Percentiles rank a stretch among this genome's conserved stretches.
phyloP scores from a whole-genome alignment of 306 rosid genomes.

The Canavalia gladiata region DNA sequence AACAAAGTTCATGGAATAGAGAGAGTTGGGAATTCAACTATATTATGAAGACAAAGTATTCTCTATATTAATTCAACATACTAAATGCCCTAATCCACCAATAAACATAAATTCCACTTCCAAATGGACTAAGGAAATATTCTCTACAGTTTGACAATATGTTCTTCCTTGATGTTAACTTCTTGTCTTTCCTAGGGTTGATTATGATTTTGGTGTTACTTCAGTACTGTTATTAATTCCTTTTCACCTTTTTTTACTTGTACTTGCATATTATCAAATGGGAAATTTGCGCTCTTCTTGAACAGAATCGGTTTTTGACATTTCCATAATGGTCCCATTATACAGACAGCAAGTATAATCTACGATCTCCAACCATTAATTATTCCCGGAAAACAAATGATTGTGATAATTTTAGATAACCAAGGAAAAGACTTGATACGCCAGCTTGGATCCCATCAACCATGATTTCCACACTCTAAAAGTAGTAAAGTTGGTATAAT shows the following conservation, averaged over 20 bases:
- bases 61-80: slow-evolving; percentile 20
- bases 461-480: slow-evolving; percentile 39
- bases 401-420: slow-evolving; percentile 39
- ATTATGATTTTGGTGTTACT: slow-evolving; percentile 34
- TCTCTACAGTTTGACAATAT: slow-evolving; percentile 9
- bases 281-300: slow-evolving; percentile 18
- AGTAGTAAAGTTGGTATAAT: slow-evolving; percentile 39
- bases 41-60: neutral
- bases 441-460: slow-evolving; percentile 55
- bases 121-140: slow-evolving; percentile 19
- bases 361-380: slow-evolving; percentile 38
- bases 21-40: slow-evolving; percentile 10
- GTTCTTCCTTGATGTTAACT: neutral
- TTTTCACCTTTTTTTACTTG: slow-evolving; percentile 28
- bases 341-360: slow-evolving; percentile 47
- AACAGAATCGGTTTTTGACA: slow-evolving; percentile 29
- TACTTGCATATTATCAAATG: slow-evolving; percentile 34
- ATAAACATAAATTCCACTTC: slow-evolving; percentile 10
- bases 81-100: slow-evolving; percentile 38
- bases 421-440: slow-evolving; percentile 46
- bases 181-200: slow-evolving; percentile 34
- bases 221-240: slow-evolving; percentile 1
- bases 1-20: too few species aligned
- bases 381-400: slow-evolving; percentile 41
- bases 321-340: slow-evolving; percentile 42